Evolutionary conservation across 139 green algal species (phyloP).

Genomic region (Picochlorum sp.): DNA sequence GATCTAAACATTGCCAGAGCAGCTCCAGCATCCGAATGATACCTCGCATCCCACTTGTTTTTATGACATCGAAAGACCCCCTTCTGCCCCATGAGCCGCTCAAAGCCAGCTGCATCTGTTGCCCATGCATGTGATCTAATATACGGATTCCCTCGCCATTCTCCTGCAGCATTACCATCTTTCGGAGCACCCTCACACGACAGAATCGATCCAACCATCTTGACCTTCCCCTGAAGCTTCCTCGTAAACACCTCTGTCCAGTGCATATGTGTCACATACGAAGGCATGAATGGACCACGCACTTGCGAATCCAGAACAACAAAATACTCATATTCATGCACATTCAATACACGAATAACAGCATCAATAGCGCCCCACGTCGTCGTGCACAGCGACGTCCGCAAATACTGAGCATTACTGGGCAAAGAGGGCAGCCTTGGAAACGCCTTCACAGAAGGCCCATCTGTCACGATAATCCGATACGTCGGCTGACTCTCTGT

Average conservation of each 20-base stretch:
- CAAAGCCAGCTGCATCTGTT: conserved; percentile 14
- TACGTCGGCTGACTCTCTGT: conserved; percentile 12
- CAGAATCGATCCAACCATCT: conserved; percentile 37
- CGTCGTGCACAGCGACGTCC: conserved; percentile 12
- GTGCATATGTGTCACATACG: conserved; percentile 25
- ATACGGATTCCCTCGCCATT: conserved; percentile 25
- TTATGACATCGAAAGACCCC: conserved; percentile 31
- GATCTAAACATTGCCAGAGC: conserved; percentile 26
- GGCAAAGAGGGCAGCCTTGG: conserved; percentile 16
- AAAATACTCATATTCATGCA: conserved; percentile 15
- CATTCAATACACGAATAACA: neutral
- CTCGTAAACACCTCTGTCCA: conserved; percentile 33
- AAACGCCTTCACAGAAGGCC: conserved; percentile 8
- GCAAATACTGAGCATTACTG: conserved; percentile 22
- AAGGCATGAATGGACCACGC: conserved; percentile 39
- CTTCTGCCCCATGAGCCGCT: neutral
- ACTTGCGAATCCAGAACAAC: conserved; percentile 33
- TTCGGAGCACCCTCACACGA: conserved; percentile 30
- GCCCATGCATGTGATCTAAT: conserved; percentile 27
- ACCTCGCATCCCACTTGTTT: conserved; percentile 20
- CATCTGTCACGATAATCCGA: conserved; percentile 21
- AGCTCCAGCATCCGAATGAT: conserved; percentile 24
- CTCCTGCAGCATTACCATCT: conserved; percentile 20
- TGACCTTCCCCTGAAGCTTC: conserved; percentile 19
- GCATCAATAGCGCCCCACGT: conserved; percentile 21